Evolutionary conservation across 768 basidiomycete genomes (phyloP).

Genomic region (Tubosaeta sp.): DNA sequence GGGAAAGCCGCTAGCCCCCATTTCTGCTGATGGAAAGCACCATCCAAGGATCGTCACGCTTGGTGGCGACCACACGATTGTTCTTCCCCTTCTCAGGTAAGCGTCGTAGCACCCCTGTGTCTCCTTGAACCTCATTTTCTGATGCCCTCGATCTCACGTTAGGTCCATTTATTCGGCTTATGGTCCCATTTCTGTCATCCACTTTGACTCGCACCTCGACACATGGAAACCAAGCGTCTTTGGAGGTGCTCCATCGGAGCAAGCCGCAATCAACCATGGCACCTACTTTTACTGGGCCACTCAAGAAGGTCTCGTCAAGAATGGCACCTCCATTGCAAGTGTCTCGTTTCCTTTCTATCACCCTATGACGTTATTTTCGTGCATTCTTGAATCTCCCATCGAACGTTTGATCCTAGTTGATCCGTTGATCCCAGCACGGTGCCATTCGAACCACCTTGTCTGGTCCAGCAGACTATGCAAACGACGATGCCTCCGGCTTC

Average conservation of each 20-base stretch:
- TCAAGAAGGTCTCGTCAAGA: constrained; percentile 74
- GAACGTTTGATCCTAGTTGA: constrained; percentile 73
- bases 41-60: constrained; percentile 81
- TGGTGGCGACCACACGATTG: constrained; percentile 88
- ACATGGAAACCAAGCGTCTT: constrained; percentile 76
- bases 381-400: constrained; percentile 9
- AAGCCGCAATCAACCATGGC: constrained; percentile 79
- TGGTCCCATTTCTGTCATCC: constrained; percentile 77
- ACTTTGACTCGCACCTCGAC: constrained; percentile 84
- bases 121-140: background rate
- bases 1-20: constrained; percentile 51
- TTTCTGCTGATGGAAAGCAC: constrained; percentile 64
- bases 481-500: constrained; percentile 78
- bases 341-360: constrained; percentile 28
- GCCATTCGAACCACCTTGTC: constrained; percentile 84
- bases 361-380: constrained; percentile 9
- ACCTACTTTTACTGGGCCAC: constrained; percentile 91
- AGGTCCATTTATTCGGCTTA: constrained; percentile 75
- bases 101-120: background rate
- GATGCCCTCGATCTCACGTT: background rate
- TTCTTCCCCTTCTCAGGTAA: constrained; percentile 47
- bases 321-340: constrained; percentile 83
- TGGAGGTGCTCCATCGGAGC: constrained; percentile 66
- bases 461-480: constrained; percentile 69
- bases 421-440: constrained; percentile 59